Percentiles rank a stretch among this genome's conserved stretches.
These are phyloP conservation scores for Neonectria magnoliae DNA, from an alignment of 2,329 filamentous ascomycete genomes.

Conservation along the genomic window DNA sequence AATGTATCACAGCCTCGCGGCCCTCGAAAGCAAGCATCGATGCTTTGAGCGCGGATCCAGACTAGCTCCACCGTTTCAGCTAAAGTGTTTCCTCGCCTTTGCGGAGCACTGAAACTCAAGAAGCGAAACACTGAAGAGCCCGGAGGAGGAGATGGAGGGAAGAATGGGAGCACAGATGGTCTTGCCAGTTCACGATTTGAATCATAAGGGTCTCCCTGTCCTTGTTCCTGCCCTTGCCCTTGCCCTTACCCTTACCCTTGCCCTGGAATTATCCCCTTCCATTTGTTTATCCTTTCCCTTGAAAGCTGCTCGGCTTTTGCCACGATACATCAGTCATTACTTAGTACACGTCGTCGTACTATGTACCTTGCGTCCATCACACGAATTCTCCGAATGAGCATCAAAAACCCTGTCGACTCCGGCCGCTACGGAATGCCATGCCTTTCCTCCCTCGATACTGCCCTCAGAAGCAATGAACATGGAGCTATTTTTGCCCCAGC, in stretches of 20 bases:
- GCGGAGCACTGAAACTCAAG: slow-evolving; percentile 33
- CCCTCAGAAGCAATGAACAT: background rate
- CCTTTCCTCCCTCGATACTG: background rate
- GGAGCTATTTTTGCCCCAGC: slow-evolving; percentile 19
- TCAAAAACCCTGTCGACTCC: background rate
- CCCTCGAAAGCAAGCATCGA: slow-evolving; percentile 1
- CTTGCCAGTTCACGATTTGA: slow-evolving; percentile 10
- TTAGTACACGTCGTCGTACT: background rate
- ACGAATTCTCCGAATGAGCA: background rate
- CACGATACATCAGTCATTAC: background rate
- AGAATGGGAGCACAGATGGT: background rate
- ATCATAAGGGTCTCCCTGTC: slow-evolving; percentile 2
- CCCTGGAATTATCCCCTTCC: background rate
- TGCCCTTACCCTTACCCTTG: background rate
- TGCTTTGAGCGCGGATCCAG: slow-evolving; percentile 6
- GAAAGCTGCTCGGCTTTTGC: background rate
- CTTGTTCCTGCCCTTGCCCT: slow-evolving; percentile 14
- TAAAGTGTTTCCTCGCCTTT: slow-evolving; percentile 29
- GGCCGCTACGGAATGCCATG: background rate
- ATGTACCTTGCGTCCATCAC: background rate
- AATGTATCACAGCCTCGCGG: slow-evolving; percentile 10
- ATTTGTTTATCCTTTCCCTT: slow-evolving; percentile 3
- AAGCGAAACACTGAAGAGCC: slow-evolving; percentile 34
- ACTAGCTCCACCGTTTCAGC: slow-evolving; percentile 39
- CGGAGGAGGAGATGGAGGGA: slow-evolving; percentile 14